A percentile compares a stretch with the other conserved stretches of the same genome.
phyloP scores from a whole-genome alignment of 345 rosid genomes.

The Brassica cretica region DNA sequence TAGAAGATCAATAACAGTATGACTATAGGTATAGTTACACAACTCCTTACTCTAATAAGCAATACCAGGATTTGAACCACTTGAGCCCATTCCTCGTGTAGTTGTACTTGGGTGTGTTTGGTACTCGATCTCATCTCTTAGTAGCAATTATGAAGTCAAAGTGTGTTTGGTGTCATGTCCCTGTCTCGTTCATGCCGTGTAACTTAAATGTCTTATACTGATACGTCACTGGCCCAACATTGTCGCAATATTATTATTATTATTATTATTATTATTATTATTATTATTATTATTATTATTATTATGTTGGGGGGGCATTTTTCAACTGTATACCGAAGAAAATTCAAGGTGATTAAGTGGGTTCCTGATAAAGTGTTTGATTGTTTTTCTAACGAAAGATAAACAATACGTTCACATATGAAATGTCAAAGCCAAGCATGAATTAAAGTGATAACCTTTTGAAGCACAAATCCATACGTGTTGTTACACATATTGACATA shows the following conservation, averaged over 20 bases:
- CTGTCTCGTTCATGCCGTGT: neutral
- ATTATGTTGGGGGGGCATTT: neutral
- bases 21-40: conserved; percentile 18
- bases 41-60: neutral
- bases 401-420: neutral
- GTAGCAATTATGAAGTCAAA: neutral
- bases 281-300: neutral
- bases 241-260: conserved; percentile 17
- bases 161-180: neutral
- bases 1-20: conserved; percentile 27
- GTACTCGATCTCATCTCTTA: neutral
- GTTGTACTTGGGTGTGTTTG: neutral
- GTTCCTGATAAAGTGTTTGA: neutral
- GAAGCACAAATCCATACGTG: neutral
- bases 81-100: conserved; percentile 10
- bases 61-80: neutral
- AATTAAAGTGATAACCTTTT: neutral
- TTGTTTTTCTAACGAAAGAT: neutral
- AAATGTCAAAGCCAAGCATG: neutral
- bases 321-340: neutral
- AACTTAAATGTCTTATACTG: neutral
- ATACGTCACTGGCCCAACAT: conserved; percentile 9
- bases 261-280: neutral
- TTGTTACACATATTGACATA: neutral
- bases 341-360: neutral